A percentile compares a stretch with the other conserved stretches of the same genome.
phyloP scores from a whole-genome alignment of 495 filamentous ascomycete genomes.

The Aspergillus wentii region DNA sequence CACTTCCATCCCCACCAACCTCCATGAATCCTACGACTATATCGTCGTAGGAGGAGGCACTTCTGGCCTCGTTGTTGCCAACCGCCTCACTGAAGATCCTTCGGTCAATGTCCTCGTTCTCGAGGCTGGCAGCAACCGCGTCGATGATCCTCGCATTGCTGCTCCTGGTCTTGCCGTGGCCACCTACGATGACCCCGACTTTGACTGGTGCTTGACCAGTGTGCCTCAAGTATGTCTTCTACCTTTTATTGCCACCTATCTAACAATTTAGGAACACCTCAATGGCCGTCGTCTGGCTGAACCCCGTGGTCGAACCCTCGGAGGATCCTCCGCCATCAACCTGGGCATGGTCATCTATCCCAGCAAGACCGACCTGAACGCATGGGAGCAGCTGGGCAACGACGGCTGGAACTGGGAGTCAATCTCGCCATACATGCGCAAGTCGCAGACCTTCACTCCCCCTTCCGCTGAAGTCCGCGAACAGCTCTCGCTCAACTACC shows the following conservation, averaged over 20 bases:
- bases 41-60: conserved; percentile 40
- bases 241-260: background rate
- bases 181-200: conserved; percentile 40
- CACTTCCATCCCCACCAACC: too few relatives aligned
- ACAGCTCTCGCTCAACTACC: conserved; percentile 14
- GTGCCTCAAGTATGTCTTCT: conserved; percentile 40
- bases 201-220: conserved; percentile 52
- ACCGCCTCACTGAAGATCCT: conserved; percentile 38
- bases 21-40: too few relatives aligned
- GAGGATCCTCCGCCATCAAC: conserved; percentile 53
- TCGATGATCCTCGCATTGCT: conserved; percentile 36
- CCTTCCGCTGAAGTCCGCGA: conserved; percentile 7
- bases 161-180: conserved; percentile 37
- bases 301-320: conserved; percentile 48
- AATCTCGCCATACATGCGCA: conserved; percentile 39
- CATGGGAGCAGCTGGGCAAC: conserved; percentile 48
- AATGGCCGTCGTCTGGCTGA: conserved; percentile 22
- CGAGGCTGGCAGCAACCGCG: conserved; percentile 46
- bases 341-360: conserved; percentile 16
- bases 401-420: conserved; percentile 43
- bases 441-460: conserved; percentile 16
- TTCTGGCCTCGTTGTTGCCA: conserved; percentile 42
- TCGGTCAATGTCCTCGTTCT: conserved; percentile 42
- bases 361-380: conserved; percentile 33
- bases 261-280: conserved; percentile 8